Evolutionary conservation across 148 eudicot genomes (phyloP), one percentile per base, ranked within the genome.

Genomic region (Rhododendron mucronatum): DNA sequence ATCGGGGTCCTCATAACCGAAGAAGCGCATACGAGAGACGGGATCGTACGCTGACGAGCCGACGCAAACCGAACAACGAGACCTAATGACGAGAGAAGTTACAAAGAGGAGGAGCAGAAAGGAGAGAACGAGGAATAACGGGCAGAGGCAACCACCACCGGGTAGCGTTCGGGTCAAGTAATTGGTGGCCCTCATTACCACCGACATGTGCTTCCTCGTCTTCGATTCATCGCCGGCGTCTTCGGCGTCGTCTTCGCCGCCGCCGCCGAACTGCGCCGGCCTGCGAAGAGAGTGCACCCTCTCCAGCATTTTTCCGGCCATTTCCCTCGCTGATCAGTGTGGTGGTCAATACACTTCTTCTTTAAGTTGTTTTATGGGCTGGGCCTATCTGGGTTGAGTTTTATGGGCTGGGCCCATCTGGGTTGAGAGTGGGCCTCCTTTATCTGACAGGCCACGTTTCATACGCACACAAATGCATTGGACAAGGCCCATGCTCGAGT

Each of bases 1-100:
- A 33, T 94, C 97, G 59, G 93, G 91, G 1, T 88, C 92, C 51
- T 94, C 95, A 48, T 92, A 90, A 5, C 95, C 95, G 82, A 95
- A 94, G 74, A 92, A 95, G 26, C 90, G 88, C 85, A 92, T 83
- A 1, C 97, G 92, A 12, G 97, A 91, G 78, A 83, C 59, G 41
- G 89, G 91, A 82, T 91, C 92, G 26, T 85, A 86, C 8, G 90
- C 33, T 1, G 92, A 80, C 2, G 92, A 89, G 82, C 91, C 88
- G 79, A 92, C 87, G 55, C 95, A 96, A 30, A 94, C 92, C 73
- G 92, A 90, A 85, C 90, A 89, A 35, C 96, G 94, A 59, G 95
- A 85, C 80, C 86, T 90, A 39, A 91, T 77, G 80, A 90, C 77
- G 63, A 91, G 84, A 45, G 98, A 91, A 45, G 87, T 55, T 87